Percentiles rank a stretch among this genome's conserved stretches.
These are phyloP conservation scores for Lyophyllum decastes DNA, from an alignment of 768 basidiomycete genomes.

Conservation along the genomic window DNA sequence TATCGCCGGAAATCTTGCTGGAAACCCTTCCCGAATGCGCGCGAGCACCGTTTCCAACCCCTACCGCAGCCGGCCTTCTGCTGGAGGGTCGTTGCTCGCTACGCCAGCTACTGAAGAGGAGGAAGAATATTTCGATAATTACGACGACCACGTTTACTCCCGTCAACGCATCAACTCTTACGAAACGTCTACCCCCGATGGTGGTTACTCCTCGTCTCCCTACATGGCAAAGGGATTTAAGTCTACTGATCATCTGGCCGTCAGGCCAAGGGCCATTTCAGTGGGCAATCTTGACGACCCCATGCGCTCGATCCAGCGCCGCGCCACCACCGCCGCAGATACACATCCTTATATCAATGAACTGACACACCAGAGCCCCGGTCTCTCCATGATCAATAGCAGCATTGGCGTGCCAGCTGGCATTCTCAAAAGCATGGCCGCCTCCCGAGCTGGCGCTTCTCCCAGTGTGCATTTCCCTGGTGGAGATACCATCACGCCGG, in stretches of 20 bases:
- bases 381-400: constrained; percentile 36
- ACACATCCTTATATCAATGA: constrained; percentile 63
- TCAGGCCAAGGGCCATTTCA: constrained; percentile 81
- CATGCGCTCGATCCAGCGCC: constrained; percentile 66
- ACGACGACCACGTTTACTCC: constrained; percentile 50
- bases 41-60: constrained; percentile 94
- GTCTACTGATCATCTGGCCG: constrained; percentile 65
- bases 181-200: constrained; percentile 53
- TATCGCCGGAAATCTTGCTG: constrained; percentile 77
- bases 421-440: constrained; percentile 55
- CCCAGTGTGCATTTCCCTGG: constrained; percentile 72
- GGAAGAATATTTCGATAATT: constrained; percentile 69
- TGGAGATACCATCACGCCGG: constrained; percentile 45
- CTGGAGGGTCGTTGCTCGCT: constrained; percentile 59
- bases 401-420: constrained; percentile 44
- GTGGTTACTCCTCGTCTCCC: constrained; percentile 54
- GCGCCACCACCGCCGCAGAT: constrained; percentile 56
- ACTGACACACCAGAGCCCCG: constrained; percentile 43
- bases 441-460: constrained; percentile 46
- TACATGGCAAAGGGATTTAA: constrained; percentile 77
- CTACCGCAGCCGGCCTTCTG: constrained; percentile 70
- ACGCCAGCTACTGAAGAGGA: constrained; percentile 75
- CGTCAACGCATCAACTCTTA: constrained; percentile 66
- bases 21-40: constrained; percentile 74
- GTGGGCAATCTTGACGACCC: constrained; percentile 88